Evolutionary conservation across 768 basidiomycete species (phyloP).

Genomic region (Polyporus arcularius): DNA sequence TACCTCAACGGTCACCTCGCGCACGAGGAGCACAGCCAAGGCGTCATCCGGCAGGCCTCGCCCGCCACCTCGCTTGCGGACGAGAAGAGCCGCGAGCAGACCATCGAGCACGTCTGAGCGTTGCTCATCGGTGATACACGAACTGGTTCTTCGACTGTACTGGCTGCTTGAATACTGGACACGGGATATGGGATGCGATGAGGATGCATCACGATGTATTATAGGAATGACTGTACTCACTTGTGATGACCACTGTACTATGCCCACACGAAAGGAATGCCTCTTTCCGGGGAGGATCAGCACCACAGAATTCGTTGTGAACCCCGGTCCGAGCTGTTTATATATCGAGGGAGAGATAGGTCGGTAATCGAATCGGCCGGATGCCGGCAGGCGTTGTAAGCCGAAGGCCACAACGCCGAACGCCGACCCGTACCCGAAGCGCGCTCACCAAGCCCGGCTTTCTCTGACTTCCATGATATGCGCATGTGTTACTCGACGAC

Average conservation of each 20-base stretch:
- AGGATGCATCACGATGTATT: constrained; percentile 2
- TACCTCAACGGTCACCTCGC: constrained; percentile 24
- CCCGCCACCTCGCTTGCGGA: constrained; percentile 2
- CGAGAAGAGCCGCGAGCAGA: constrained; percentile 13
- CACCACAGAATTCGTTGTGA: too few relatives aligned
- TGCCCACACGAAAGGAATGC: background rate
- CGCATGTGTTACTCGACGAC: too few relatives aligned
- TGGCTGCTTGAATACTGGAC: background rate
- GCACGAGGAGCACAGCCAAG: constrained; percentile 26
- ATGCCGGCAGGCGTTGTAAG: background rate
- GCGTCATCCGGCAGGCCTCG: constrained; percentile 2
- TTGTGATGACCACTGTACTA: background rate
- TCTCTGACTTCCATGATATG: too few relatives aligned
- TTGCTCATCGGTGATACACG: background rate
- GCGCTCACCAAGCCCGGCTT: too few relatives aligned
- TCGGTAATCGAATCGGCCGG: background rate
- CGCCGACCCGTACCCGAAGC: background rate
- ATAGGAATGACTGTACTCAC: constrained; percentile 8
- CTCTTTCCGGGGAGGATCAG: background rate
- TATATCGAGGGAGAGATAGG: background rate
- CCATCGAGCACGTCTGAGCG: constrained; percentile 17
- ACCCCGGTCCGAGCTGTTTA: background rate
- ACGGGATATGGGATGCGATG: background rate
- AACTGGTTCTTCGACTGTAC: background rate
- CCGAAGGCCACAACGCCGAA: background rate